phyloP scores from a whole-genome alignment of 352 stramenopile genomes.

The Phytophthora europaea region DNA sequence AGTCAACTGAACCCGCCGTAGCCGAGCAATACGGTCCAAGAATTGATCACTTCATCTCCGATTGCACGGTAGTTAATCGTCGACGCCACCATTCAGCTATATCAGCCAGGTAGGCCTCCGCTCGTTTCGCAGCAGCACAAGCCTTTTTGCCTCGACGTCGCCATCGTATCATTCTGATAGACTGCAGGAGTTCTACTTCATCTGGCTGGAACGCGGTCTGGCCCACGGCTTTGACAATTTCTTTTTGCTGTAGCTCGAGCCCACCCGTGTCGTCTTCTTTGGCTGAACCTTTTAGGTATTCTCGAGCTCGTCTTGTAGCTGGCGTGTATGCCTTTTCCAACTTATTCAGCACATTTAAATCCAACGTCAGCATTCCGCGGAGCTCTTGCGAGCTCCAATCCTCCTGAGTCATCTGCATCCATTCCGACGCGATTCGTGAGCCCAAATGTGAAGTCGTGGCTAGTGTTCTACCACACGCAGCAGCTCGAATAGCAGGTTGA shows the following conservation, averaged over 20 bases:
- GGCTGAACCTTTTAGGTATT: conserved; percentile 11
- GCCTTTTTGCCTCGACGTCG: conserved; percentile 22
- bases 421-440: conserved; percentile 36
- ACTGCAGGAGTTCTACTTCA: conserved; percentile 24
- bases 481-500: conserved; percentile 42
- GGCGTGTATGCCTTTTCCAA: conserved; percentile 34
- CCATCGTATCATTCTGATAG: conserved; percentile 33
- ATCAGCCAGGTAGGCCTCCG: conserved; percentile 40
- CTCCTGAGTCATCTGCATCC: conserved; percentile 65
- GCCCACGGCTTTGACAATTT: conserved; percentile 46
- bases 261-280: conserved; percentile 5
- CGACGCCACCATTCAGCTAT: conserved; percentile 71
- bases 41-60: not conserved
- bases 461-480: conserved; percentile 21
- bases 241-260: conserved; percentile 37
- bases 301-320: conserved; percentile 27
- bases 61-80: not conserved
- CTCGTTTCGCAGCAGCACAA: conserved; percentile 17
- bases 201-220: conserved; percentile 1
- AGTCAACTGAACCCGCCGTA: not conserved
- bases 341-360: conserved; percentile 44
- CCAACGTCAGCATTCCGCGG: conserved; percentile 56
- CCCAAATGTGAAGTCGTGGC: not conserved
- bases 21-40: not conserved
- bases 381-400: conserved; percentile 53